Conservation (phyloP, 495 filamentous ascomycete genomes). For the Emericellopsis terricola region DNA sequence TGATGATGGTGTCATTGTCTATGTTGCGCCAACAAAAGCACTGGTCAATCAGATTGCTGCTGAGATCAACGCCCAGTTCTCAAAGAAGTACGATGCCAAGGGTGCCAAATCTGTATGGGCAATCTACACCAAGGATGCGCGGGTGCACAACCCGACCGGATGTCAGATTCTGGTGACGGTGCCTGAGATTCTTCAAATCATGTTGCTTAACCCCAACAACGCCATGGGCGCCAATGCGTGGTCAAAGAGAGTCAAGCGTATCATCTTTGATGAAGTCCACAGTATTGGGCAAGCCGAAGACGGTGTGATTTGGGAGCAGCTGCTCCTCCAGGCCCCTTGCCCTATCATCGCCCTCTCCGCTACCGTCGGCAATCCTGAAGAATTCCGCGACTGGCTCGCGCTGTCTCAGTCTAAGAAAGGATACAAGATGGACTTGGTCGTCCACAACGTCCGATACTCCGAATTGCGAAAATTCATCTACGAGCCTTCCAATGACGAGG, state of each 20-base stretch:
- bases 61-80: conserved; percentile 45
- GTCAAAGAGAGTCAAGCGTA: conserved; percentile 45
- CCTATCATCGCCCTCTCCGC: conserved; percentile 69
- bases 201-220: conserved; percentile 51
- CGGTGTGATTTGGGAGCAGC: conserved; percentile 66
- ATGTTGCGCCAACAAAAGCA: conserved; percentile 68
- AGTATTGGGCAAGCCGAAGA: conserved; percentile 63
- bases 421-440: conserved; percentile 42
- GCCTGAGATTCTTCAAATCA: conserved; percentile 61
- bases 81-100: conserved; percentile 42
- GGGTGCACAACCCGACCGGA: conserved; percentile 49
- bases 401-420: conserved; percentile 33
- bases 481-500: conserved; percentile 22
- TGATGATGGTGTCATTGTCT: conserved; percentile 53
- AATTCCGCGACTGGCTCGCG: conserved; percentile 50
- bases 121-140: conserved; percentile 57
- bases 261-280: conserved; percentile 79
- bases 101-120: conserved; percentile 54
- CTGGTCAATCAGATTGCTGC: conserved; percentile 72
- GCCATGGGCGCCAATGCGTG: conserved; percentile 35
- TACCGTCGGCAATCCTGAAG: conserved; percentile 57
- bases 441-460: conserved; percentile 49
- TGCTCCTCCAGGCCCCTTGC: conserved; percentile 54
- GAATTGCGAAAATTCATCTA: conserved; percentile 58
- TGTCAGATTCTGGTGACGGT: conserved; percentile 66